Evolutionary conservation across 2,329 filamentous ascomycete genomes (phyloP).

Genomic region (Exophiala bonariae): DNA sequence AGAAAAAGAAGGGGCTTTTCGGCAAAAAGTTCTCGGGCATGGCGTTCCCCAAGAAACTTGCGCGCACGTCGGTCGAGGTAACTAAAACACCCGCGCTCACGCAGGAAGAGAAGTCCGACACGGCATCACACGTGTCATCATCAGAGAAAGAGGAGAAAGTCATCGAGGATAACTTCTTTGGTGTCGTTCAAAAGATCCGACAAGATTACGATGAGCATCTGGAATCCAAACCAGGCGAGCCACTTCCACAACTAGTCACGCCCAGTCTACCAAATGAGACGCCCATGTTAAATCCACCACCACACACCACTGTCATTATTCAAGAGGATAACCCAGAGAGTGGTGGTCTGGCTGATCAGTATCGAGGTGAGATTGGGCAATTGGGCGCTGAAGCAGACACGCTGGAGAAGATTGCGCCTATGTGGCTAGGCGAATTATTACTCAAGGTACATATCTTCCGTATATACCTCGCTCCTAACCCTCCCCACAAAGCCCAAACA

Average conservation of each 20-base stretch:
- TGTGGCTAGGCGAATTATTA: conserved; percentile 89
- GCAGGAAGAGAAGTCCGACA: conserved; percentile 74
- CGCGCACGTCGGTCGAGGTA: conserved; percentile 64
- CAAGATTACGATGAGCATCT: conserved; percentile 48
- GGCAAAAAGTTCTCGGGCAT: conserved; percentile 74
- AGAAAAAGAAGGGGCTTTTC: conserved; percentile 70
- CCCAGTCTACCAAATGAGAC: conserved; percentile 47
- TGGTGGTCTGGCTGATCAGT: conserved; percentile 76
- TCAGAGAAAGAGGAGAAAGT: conserved; percentile 54
- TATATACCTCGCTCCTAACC: neutral
- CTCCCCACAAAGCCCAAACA: conserved; percentile 2
- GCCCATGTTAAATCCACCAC: conserved; percentile 43
- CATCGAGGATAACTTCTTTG: conserved; percentile 47
- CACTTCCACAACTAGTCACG: conserved; percentile 40
- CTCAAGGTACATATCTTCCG: conserved; percentile 55
- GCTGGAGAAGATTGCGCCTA: conserved; percentile 82
- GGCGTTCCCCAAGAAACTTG: conserved; percentile 76
- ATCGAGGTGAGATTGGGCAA: conserved; percentile 80
- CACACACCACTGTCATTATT: conserved; percentile 60
- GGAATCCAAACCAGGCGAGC: conserved; percentile 37
- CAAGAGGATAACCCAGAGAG: conserved; percentile 65
- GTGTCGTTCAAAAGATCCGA: conserved; percentile 46
- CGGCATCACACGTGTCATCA: conserved; percentile 50
- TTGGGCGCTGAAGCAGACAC: conserved; percentile 75
- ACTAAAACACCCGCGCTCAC: conserved; percentile 64